phyloP scores from a whole-genome alignment of 2,329 filamentous ascomycete species.

The Ceratocystis huliohia region DNA sequence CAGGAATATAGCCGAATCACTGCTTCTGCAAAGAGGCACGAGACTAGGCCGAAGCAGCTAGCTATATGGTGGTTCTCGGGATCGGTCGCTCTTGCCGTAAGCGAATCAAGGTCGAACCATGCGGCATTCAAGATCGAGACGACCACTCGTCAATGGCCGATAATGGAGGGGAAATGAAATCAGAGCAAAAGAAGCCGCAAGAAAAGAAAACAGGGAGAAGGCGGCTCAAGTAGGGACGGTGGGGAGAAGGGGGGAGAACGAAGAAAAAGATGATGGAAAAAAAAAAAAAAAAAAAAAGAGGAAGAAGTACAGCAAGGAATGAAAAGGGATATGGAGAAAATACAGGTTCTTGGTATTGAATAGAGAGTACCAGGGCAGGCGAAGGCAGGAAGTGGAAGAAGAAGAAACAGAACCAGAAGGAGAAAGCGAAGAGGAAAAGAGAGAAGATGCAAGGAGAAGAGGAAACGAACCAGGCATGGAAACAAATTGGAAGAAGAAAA shows the following conservation, averaged over 20 bases:
- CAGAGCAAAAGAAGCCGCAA: background rate
- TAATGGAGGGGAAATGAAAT: background rate
- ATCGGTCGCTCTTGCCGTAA: conserved; percentile 3
- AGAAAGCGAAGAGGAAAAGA: conserved; percentile 1
- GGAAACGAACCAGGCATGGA: conserved; percentile 4
- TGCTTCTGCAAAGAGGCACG: background rate
- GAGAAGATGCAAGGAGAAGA: background rate
- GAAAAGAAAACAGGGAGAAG: background rate
- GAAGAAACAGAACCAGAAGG: background rate
- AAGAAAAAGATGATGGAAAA: background rate
- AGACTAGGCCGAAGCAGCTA: background rate
- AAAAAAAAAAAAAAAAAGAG: background rate
- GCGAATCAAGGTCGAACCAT: background rate
- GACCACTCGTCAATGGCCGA: background rate
- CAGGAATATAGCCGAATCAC: background rate
- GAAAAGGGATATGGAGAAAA: background rate
- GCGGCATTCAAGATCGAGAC: conserved; percentile 4
- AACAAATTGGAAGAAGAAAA: background rate
- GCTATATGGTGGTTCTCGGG: background rate
- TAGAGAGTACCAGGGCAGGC: background rate
- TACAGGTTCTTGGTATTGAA: background rate
- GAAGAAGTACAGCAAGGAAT: background rate
- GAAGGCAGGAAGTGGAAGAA: background rate
- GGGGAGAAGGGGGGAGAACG: background rate
- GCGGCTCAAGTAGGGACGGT: background rate